Evolutionary conservation across 306 rosid species (phyloP).

Genomic region (Castanopsis chinensis): DNA sequence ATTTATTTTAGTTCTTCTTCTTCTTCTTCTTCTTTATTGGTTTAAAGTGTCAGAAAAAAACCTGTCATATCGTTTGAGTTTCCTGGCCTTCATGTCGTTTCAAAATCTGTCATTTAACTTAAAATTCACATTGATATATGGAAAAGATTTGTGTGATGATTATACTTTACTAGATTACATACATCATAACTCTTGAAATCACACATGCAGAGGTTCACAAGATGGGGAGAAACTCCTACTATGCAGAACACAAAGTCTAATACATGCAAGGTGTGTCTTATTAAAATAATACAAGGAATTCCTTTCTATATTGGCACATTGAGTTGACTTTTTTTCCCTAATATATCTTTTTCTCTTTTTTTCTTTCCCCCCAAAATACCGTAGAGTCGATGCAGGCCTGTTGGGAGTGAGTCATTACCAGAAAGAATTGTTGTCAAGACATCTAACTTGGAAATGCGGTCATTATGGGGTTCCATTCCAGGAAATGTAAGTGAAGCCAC

Average conservation of each 20-base stretch:
- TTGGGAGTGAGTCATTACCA: conserved; percentile 39
- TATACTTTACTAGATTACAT: background rate
- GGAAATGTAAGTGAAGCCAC: conserved; percentile 23
- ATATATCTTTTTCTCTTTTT: background rate
- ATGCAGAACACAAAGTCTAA: conserved; percentile 25
- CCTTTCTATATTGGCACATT: background rate
- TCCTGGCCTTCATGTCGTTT: background rate
- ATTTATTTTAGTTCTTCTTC: background rate
- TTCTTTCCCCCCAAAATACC: background rate
- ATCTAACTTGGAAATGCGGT: conserved; percentile 40
- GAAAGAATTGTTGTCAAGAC: conserved; percentile 41
- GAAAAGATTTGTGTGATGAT: background rate
- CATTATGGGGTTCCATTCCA: conserved; percentile 44
- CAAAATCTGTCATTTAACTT: background rate
- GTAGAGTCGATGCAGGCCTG: conserved; percentile 40
- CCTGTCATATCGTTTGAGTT: background rate
- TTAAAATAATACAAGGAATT: background rate
- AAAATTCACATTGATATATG: background rate
- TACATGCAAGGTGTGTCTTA: conserved; percentile 62
- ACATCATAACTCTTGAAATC: conserved; percentile 1
- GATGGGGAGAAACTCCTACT: conserved; percentile 53
- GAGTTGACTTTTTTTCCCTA: background rate
- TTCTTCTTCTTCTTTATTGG: background rate
- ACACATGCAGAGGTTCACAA: conserved; percentile 59
- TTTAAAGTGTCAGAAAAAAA: background rate